These are phyloP conservation scores for Hyphochytrium catenoides DNA, from an alignment of 352 stramenopile genomes.

Conservation along the genomic window DNA sequence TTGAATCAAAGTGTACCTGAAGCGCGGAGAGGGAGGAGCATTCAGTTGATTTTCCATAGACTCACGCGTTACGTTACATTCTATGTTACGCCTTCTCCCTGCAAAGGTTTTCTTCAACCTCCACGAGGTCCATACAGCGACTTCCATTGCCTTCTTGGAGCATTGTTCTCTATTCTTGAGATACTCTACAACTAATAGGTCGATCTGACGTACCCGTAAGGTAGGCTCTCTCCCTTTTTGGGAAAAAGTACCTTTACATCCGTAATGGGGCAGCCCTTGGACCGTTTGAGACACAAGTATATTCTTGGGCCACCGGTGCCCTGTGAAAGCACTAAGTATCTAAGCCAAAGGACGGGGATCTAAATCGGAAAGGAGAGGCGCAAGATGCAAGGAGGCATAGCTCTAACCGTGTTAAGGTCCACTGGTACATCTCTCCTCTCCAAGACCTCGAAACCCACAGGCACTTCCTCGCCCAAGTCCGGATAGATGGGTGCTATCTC, in stretches of 20 bases:
- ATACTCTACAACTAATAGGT: not conserved
- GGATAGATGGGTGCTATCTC: constrained; percentile 46
- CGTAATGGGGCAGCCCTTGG: constrained; percentile 23
- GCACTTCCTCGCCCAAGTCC: constrained; percentile 38
- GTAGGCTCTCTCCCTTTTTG: constrained; percentile 47
- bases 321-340: constrained; percentile 10
- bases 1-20: constrained; percentile 45
- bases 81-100: too few relatives aligned
- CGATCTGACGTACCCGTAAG: constrained; percentile 25
- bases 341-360: not conserved
- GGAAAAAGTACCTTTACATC: constrained; percentile 43
- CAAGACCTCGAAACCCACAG: constrained; percentile 42
- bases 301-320: constrained; percentile 52
- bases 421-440: constrained; percentile 23
- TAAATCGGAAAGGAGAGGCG: not conserved
- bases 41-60: too few relatives aligned
- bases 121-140: too few relatives aligned
- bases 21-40: too few relatives aligned
- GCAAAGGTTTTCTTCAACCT: too few relatives aligned
- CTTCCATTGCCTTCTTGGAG: too few relatives aligned
- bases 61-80: too few relatives aligned
- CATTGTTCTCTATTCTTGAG: too few relatives aligned
- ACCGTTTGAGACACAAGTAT: constrained; percentile 44
- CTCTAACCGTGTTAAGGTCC: constrained; percentile 46
- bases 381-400: not conserved